Conservation (phyloP, 805 yeast genomes). For the Candida chauliodis region DNA sequence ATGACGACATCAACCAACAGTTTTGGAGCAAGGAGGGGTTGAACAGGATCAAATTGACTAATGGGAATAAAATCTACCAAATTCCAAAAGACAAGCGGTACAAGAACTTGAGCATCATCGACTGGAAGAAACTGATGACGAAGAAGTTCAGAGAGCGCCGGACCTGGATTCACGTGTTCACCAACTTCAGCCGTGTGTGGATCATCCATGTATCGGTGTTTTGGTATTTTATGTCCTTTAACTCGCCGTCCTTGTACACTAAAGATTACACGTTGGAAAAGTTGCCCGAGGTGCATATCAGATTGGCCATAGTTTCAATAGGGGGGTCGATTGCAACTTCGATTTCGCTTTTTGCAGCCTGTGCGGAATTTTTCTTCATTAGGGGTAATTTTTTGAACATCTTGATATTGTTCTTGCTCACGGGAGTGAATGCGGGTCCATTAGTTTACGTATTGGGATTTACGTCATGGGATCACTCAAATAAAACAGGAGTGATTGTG, state of each 20-base stretch:
- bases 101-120: conserved; percentile 24
- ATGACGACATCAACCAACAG: conserved; percentile 53
- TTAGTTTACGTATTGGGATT: conserved; percentile 26
- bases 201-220: conserved; percentile 47
- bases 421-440: conserved; percentile 23
- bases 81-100: conserved; percentile 30
- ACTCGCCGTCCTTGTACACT: conserved; percentile 49
- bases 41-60: conserved; percentile 25
- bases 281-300: conserved; percentile 33
- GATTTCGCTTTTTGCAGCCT: conserved; percentile 22
- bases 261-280: conserved; percentile 41
- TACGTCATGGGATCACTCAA: conserved; percentile 20
- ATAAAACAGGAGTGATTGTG: conserved; percentile 20
- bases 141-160: conserved; percentile 48
- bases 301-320: conserved; percentile 41
- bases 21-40: conserved; percentile 46
- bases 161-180: conserved; percentile 48
- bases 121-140: conserved; percentile 40
- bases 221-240: conserved; percentile 52
- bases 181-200: conserved; percentile 53
- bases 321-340: conserved; percentile 44
- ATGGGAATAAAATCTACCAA: conserved; percentile 28
- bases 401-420: conserved; percentile 11
- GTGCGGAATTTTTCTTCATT: conserved; percentile 23
- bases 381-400: conserved; percentile 24